Evolutionary conservation across 108 stramenopile genomes (phyloP), one percentile per base, ranked within the genome.

Genomic region (Nitzschia palea): DNA sequence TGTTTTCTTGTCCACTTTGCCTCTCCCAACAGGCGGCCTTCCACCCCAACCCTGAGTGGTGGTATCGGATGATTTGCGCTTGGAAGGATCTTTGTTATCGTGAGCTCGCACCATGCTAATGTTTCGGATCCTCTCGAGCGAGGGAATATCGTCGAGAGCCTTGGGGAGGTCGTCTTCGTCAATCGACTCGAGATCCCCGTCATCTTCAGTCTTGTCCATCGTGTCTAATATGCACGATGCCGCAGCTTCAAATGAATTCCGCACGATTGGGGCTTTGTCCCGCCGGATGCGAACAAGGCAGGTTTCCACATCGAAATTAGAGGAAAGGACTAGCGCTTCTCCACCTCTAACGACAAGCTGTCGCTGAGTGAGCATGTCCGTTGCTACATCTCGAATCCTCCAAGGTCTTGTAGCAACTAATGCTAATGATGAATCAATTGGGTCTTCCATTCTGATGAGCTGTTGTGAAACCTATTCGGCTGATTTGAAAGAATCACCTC

Each of bases 11-110:
- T 29, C 2, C 1, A 31, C 29, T 10, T 53, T 35, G 14, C 42
- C 32, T 14, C 55, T 26, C 2, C 26, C 36, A 15, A 30, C 28
- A 20, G 37, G 18, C n/a, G n/a, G n/a, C n/a, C n/a, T n/a, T n/a
- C n/a, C n/a, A n/a, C n/a, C n/a, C n/a, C n/a, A n/a, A 2, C 34
- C 25, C 9, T n/a, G 28, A 22, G 55, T 4, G 12, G 18, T 36
- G 29, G 3, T 10, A 23, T 33, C n/a, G 15, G 53, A 18, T 15
- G 48, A 22, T 32, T 64, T 67, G 28, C 74, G 70, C 55, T 74
- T 82, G 55, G 65, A 40, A 26, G 51, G 57, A 34, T 83, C 82
- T 47, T 83, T 83, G 47, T 83, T 83, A 17, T 72, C 65, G 42
- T 70, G 60, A 10, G 78, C 65, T 32, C 78, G 74, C 42, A 60